Percentiles rank a stretch among this genome's conserved stretches.
Evolutionary conservation across 176 grass and related monocot genomes (phyloP).

Genomic region (Carex pumila): DNA sequence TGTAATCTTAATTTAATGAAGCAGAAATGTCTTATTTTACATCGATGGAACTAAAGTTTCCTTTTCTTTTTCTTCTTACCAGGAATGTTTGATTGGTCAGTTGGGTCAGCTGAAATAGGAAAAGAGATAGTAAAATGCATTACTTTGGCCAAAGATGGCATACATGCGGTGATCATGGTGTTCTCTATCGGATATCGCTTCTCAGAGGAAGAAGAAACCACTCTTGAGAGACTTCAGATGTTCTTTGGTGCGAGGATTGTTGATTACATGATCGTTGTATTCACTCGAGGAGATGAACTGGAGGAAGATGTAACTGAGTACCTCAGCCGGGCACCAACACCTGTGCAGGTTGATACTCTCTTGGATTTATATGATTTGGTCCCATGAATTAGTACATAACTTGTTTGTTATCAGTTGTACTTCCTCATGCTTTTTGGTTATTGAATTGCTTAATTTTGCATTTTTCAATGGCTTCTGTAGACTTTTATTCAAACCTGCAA

Average conservation of each 20-base stretch:
- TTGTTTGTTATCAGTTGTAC: not conserved
- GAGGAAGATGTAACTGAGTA: conserved; percentile 26
- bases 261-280: conserved; percentile 61
- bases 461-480: conserved; percentile 9
- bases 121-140: conserved; percentile 57
- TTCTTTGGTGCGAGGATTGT: conserved; percentile 51
- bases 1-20: not conserved
- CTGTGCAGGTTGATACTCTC: conserved; percentile 26
- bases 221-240: conserved; percentile 36
- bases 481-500: conserved; percentile 29
- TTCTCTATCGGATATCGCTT: conserved; percentile 44
- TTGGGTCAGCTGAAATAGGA: conserved; percentile 6
- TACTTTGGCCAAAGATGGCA: conserved; percentile 59
- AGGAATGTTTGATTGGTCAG: conserved; percentile 50
- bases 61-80: not conserved
- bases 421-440: not conserved
- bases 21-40: not conserved
- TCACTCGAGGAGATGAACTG: conserved; percentile 52
- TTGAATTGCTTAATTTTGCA: not conserved
- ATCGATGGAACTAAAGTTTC: not conserved
- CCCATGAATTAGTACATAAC: not conserved
- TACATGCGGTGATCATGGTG: conserved; percentile 59
- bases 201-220: conserved; percentile 40
- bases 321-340: conserved; percentile 14
- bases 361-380: not conserved